A percentile compares a stretch with the other conserved stretches of the same genome.
Conservation (phyloP, 148 eudicot genomes). For the Pouteria glomerata region DNA sequence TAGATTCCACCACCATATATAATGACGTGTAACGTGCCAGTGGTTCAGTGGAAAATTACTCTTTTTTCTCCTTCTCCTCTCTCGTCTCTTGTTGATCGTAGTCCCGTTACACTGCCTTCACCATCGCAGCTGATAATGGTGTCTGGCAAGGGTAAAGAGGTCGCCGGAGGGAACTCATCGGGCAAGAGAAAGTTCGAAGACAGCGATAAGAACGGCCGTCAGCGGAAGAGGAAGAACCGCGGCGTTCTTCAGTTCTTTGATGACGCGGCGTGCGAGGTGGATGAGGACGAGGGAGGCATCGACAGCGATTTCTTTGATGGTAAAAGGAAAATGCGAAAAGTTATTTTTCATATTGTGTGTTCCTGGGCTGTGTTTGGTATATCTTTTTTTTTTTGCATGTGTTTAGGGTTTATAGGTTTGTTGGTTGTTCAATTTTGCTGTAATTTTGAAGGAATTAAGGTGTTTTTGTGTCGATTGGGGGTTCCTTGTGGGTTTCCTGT, state of each 20-base stretch:
- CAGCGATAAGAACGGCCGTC: constrained; percentile 29
- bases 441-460: no score
- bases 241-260: constrained; percentile 62
- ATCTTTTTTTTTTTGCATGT: background rate
- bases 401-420: background rate
- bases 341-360: background rate
- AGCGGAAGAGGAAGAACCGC: constrained; percentile 37
- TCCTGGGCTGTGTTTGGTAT: background rate
- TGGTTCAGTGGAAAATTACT: no score
- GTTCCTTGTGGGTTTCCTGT: background rate
- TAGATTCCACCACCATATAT: no score
- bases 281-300: constrained; percentile 28
- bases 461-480: no score
- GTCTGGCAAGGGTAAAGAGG: constrained; percentile 53
- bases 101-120: no score
- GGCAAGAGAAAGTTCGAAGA: constrained; percentile 30
- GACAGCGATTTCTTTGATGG: constrained; percentile 34
- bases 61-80: no score
- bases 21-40: no score
- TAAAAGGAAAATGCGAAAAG: background rate
- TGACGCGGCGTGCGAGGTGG: constrained; percentile 45
- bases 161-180: constrained; percentile 29
- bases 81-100: no score
- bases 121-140: constrained; percentile 26
- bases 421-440: background rate